Evolutionary conservation across 2,329 filamentous ascomycete genomes (phyloP).

Genomic region (Aspergillus persii): DNA sequence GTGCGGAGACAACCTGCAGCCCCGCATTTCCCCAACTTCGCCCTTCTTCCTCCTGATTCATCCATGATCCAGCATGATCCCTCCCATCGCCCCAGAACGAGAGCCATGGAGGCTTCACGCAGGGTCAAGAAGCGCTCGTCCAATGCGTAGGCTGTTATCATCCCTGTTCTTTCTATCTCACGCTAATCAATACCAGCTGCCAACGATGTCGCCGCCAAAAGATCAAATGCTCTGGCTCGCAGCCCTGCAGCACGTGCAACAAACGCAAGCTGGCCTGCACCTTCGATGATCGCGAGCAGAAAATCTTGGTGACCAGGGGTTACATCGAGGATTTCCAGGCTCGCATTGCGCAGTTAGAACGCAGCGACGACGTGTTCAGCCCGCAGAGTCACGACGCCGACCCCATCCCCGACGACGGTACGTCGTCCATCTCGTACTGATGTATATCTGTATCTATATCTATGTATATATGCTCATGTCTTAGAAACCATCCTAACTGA

Average conservation of each 20-base stretch:
- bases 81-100: background rate
- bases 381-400: conserved; percentile 18
- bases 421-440: background rate
- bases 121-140: conserved; percentile 31
- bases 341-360: conserved; percentile 24
- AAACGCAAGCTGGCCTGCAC: conserved; percentile 44
- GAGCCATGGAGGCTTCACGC: conserved; percentile 8
- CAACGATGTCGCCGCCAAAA: conserved; percentile 47
- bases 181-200: conserved; percentile 31
- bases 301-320: conserved; percentile 50
- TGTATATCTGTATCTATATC: background rate
- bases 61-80: background rate
- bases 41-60: background rate
- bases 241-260: conserved; percentile 46
- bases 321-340: conserved; percentile 40
- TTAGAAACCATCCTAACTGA: conserved; percentile 10
- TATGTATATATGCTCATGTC: background rate
- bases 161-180: conserved; percentile 2
- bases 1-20: background rate
- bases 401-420: conserved; percentile 18
- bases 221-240: conserved; percentile 45
- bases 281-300: conserved; percentile 50
- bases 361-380: conserved; percentile 12
- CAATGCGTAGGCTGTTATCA: conserved; percentile 28
- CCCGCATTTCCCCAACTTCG: background rate